Conservation (phyloP, 768 basidiomycete genomes). For the Serendipita sp. region DNA sequence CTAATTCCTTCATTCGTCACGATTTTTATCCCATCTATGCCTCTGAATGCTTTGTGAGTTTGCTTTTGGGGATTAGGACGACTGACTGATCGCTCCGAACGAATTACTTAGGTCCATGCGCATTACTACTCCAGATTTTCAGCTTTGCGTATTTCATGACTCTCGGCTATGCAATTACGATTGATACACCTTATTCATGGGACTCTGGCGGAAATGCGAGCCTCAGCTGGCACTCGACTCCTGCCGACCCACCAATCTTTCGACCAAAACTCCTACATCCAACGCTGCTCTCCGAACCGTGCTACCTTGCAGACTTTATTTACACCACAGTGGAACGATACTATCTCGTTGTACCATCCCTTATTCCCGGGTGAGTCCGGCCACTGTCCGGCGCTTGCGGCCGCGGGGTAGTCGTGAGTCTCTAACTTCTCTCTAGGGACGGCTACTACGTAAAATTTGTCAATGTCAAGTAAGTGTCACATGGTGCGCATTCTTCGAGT, state of each 20-base stretch:
- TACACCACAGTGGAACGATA: neutral
- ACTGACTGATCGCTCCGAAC: no score
- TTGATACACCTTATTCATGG: neutral
- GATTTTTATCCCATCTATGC: neutral
- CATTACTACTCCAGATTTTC: no score
- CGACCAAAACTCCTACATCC: neutral
- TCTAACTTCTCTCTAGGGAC: neutral
- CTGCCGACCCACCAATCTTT: neutral
- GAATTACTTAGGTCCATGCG: no score
- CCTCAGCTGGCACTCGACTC: neutral
- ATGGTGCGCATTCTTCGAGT: neutral
- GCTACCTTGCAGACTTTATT: neutral
- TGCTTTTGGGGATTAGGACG: no score
- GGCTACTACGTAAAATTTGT: neutral
- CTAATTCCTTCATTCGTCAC: neutral
- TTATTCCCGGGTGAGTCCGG: neutral
- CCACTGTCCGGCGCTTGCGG: neutral
- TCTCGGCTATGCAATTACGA: neutral
- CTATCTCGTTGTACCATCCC: neutral
- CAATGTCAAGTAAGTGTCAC: neutral
- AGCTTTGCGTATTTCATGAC: no score
- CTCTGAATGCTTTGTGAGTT: neutral
- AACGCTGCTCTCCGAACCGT: neutral
- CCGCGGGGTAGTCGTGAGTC: neutral
- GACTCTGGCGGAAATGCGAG: neutral